Percentiles rank a stretch among this genome's conserved stretches.
phyloP scores from a whole-genome alignment of 75 land plant genomes.

The Pinus taeda region DNA sequence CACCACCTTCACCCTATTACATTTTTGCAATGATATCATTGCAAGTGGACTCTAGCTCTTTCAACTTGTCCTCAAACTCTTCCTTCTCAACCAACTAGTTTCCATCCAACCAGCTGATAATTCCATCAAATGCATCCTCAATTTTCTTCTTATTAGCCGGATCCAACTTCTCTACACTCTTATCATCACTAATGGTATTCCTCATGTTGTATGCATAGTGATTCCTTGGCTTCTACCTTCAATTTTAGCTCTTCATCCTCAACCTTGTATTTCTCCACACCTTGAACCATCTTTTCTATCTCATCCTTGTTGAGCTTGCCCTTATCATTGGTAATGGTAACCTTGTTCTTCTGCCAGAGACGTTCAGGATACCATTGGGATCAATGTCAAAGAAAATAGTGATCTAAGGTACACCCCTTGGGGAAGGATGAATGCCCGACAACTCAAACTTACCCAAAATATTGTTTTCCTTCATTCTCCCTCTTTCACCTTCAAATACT shows the following conservation, averaged over 20 bases:
- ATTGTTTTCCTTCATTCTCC: no score
- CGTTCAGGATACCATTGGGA: no score
- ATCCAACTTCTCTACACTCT: constrained; percentile 37
- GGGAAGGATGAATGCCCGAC: no score
- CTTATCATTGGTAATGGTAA: no score
- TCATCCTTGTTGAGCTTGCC: constrained; percentile 42
- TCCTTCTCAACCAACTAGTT: constrained; percentile 47
- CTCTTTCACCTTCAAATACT: no score
- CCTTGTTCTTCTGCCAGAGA: no score
- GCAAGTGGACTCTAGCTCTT: constrained; percentile 50
- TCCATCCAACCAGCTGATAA: constrained; percentile 41
- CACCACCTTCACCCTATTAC: constrained; percentile 50
- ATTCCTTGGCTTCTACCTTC: constrained; percentile 59
- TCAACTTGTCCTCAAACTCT: constrained; percentile 58
- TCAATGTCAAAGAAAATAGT: no score
- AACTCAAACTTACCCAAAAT: no score
- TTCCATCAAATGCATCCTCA: constrained; percentile 43
- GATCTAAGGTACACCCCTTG: no score
- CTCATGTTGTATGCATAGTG: constrained; percentile 63
- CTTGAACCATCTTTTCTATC: constrained; percentile 68
- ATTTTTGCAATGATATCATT: constrained; percentile 62
- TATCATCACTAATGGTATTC: constrained; percentile 59
- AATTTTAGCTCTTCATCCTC: constrained; percentile 69
- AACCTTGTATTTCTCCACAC: constrained; percentile 61
- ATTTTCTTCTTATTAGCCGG: constrained; percentile 55